These are phyloP conservation scores for Alternaria incomplexa DNA, from an alignment of 2,329 filamentous ascomycete species.

Conservation along the genomic window DNA sequence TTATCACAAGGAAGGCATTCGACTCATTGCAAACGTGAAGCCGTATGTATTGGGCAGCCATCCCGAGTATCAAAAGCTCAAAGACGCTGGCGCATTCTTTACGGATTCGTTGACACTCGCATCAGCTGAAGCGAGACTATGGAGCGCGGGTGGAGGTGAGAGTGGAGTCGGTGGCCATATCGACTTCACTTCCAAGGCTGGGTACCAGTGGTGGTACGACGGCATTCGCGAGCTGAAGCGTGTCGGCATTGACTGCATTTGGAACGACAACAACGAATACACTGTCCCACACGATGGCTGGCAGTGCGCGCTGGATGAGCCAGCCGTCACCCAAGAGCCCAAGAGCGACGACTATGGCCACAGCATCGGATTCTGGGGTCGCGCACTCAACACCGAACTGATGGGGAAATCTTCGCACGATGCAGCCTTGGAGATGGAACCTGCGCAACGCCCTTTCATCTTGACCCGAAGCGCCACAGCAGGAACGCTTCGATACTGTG, in stretches of 20 bases:
- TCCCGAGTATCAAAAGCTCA: slow-evolving; percentile 68
- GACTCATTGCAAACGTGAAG: slow-evolving; percentile 74
- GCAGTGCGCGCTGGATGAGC: slow-evolving; percentile 64
- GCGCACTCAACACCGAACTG: slow-evolving; percentile 72
- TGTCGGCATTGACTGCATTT: slow-evolving; percentile 73
- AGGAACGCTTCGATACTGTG: slow-evolving; percentile 72
- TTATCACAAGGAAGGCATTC: slow-evolving; percentile 69
- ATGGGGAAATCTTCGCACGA: slow-evolving; percentile 75
- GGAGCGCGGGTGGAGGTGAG: slow-evolving; percentile 75
- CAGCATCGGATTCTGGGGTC: slow-evolving; percentile 71
- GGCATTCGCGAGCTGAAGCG: slow-evolving; percentile 68
- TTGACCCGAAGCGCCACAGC: slow-evolving; percentile 73
- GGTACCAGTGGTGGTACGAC: slow-evolving; percentile 74
- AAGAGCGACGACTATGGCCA: slow-evolving; percentile 50
- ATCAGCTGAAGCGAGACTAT: slow-evolving; percentile 67
- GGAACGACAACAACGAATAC: slow-evolving; percentile 83
- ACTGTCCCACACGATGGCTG: slow-evolving; percentile 70
- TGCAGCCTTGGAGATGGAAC: slow-evolving; percentile 64
- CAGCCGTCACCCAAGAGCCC: slow-evolving; percentile 26
- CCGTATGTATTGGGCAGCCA: slow-evolving; percentile 73
- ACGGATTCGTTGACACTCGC: slow-evolving; percentile 57
- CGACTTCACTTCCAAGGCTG: slow-evolving; percentile 72
- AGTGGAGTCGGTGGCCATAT: slow-evolving; percentile 74
- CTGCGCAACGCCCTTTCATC: slow-evolving; percentile 68
- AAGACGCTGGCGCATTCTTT: slow-evolving; percentile 67